These are phyloP conservation scores for Nakazawaea populi DNA, from an alignment of 805 yeast genomes.

Conservation along the genomic window DNA sequence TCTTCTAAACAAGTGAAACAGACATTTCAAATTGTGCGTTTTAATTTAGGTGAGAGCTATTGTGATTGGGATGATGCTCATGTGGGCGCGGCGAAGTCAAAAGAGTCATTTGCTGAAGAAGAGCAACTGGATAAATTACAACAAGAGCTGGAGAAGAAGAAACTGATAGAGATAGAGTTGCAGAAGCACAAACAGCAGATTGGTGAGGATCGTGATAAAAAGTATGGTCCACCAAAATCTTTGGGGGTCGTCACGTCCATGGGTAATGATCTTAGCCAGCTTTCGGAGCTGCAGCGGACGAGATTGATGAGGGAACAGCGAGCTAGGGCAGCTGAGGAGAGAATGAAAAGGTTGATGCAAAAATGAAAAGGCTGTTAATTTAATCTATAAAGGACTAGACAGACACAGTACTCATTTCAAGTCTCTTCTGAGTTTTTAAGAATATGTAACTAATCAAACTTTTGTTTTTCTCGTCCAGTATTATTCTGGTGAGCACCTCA, in stretches of 20 bases:
- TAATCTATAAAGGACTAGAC: too few relatives aligned
- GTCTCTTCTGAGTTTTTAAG: conserved; percentile 27
- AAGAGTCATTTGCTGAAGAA: conserved; percentile 47
- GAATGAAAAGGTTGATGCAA: conserved; percentile 38
- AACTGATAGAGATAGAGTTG: conserved; percentile 36
- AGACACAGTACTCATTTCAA: neutral
- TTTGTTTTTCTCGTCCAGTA: conserved; percentile 16
- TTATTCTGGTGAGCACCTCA: conserved; percentile 24
- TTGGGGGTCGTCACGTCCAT: conserved; percentile 18
- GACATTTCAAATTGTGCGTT: conserved; percentile 65
- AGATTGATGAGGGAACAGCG: conserved; percentile 88
- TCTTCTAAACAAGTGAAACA: conserved; percentile 37
- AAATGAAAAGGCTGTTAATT: neutral
- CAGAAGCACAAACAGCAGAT: conserved; percentile 33
- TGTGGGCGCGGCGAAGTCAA: conserved; percentile 55
- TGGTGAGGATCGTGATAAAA: conserved; percentile 21
- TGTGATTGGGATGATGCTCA: conserved; percentile 68
- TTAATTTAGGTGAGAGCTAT: conserved; percentile 57
- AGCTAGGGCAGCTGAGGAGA: conserved; percentile 94
- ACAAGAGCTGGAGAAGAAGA: conserved; percentile 33
- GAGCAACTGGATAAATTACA: conserved; percentile 30
- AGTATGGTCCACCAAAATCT: conserved; percentile 31
- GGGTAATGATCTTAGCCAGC: conserved; percentile 20
- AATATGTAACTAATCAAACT: conserved; percentile 33
- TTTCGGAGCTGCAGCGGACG: conserved; percentile 55